These are phyloP conservation scores for Albophoma yamanashiensis DNA, from an alignment of 2,329 filamentous ascomycete species.

Conservation along the genomic window DNA sequence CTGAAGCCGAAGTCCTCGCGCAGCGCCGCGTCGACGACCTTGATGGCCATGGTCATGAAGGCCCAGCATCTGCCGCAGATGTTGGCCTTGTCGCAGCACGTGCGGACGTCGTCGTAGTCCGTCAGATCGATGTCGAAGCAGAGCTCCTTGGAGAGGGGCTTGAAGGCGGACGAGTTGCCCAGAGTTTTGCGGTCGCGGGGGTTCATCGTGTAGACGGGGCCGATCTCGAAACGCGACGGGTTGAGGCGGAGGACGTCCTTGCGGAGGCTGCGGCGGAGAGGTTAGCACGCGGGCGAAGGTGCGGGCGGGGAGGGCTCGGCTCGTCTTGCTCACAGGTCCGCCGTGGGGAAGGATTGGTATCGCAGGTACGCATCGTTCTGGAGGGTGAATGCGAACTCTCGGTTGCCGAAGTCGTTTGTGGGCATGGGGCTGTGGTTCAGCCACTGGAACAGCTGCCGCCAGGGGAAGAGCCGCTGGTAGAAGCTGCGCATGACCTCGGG, in stretches of 20 bases:
- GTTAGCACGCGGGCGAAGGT: background rate
- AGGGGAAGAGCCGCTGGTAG: conserved; percentile 92
- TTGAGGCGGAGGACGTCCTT: conserved; percentile 85
- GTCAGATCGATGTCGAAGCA: conserved; percentile 99
- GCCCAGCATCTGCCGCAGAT: conserved; percentile 94
- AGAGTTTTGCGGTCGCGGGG: conserved; percentile 87
- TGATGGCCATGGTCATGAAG: conserved; percentile 97
- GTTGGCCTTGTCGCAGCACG: conserved; percentile 85
- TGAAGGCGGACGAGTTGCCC: conserved; percentile 70
- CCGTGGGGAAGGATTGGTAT: conserved; percentile 61
- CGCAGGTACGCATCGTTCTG: conserved; percentile 85
- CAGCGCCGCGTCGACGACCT: conserved; percentile 77
- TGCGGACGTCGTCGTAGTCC: conserved; percentile 94
- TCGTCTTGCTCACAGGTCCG: conserved; percentile 33
- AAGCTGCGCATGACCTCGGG: conserved; percentile 84
- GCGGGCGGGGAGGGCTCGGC: background rate
- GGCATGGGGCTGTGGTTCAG: conserved; percentile 86
- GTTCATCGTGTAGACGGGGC: conserved; percentile 91
- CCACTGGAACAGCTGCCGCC: conserved; percentile 93
- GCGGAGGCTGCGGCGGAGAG: conserved; percentile 49
- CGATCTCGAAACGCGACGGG: conserved; percentile 94
- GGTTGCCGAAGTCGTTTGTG: conserved; percentile 78
- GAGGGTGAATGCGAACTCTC: conserved; percentile 95
- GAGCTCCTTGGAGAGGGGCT: conserved; percentile 81
- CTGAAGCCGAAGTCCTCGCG: conserved; percentile 93